Base-by-base conservation (phyloP, 2,329 filamentous ascomycete genomes). In the Aulographum hederae region DNA sequence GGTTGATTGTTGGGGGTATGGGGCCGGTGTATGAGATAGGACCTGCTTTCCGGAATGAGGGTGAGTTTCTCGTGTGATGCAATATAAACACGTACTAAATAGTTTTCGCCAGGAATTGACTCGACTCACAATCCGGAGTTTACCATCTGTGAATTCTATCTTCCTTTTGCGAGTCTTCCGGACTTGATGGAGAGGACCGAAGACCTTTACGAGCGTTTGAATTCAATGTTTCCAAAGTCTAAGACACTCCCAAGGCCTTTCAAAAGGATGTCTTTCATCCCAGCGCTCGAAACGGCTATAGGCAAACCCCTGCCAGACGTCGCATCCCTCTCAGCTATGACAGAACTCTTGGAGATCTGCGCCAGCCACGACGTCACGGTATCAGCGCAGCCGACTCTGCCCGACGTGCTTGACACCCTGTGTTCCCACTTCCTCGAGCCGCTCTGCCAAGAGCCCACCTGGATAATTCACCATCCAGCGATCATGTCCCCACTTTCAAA, bases 111-210 rank as follows among this genome's bases (percentile, higher is more conserved):
- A 61, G 65, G 67, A 2, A 53, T 93, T 21, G 85, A 94, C 51
- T 69, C 68, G 18, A 93, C 82, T 0, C 89, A 98, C 51, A 98
- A 98, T 47, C 86, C 89, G 0, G 89, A 98, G 49, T 98, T 95
- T 56, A 89, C 80, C 28, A 95, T 81, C 37, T 95, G 86, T 60
- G 89, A 98, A 56, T 95, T 93, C 56, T 98, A 98, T 55, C 75
- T 78, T 38, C 76, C 85, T 3, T 91, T 85, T 45, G 73, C 77
- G 37, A 78, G 76, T 39, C 65, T 94, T 0, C 59, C 73, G 21
- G 69, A 79, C 26, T 59, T 95, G 31, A 84, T 92, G 46, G 48
- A 53, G 14, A 69, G 73, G 48, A 95, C 86, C 1, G 78, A 89
- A 50, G 58, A 64, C 11, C 54, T 95, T 30, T 54, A 10, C 15